Percentiles rank a stretch among this genome's conserved stretches.
Conservation (phyloP, 208 protist genomes). For the Leishmania aethiopica region DNA sequence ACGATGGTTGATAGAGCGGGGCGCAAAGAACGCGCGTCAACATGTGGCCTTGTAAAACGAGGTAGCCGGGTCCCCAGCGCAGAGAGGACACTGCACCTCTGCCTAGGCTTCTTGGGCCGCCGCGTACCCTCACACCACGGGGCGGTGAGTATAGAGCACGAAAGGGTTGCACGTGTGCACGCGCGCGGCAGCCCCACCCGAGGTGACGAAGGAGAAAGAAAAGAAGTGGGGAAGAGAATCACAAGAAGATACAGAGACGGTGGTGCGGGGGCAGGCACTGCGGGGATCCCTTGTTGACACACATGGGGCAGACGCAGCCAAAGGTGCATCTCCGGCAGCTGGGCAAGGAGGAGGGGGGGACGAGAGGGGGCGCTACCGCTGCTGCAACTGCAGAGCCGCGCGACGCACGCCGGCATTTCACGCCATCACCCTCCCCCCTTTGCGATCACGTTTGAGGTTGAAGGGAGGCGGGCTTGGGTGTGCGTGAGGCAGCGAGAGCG, state of each 20-base stretch:
- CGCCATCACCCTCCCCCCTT: not conserved
- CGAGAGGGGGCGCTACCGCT: not conserved
- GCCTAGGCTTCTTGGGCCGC: not conserved
- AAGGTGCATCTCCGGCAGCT: not conserved
- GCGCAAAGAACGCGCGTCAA: not conserved
- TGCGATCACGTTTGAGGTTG: not conserved
- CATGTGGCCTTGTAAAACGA: not conserved
- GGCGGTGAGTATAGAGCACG: not conserved
- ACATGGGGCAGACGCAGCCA: not conserved
- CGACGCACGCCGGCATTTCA: not conserved
- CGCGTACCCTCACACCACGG: not conserved
- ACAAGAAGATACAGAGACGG: not conserved
- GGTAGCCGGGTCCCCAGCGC: not conserved
- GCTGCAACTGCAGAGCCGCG: not conserved
- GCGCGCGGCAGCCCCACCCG: not conserved
- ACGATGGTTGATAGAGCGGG: not conserved
- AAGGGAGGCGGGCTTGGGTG: not conserved
- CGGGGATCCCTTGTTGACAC: not conserved
- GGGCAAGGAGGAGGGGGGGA: not conserved
- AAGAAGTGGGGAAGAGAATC: not conserved
- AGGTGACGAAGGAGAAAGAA: not conserved
- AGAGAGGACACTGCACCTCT: not conserved
- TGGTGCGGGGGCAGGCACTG: not conserved
- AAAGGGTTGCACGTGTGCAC: not conserved
- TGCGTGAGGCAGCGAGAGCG: not conserved